These are phyloP conservation scores for Claviceps sp. DNA, from an alignment of 2,329 filamentous ascomycete species.

Conservation along the genomic window DNA sequence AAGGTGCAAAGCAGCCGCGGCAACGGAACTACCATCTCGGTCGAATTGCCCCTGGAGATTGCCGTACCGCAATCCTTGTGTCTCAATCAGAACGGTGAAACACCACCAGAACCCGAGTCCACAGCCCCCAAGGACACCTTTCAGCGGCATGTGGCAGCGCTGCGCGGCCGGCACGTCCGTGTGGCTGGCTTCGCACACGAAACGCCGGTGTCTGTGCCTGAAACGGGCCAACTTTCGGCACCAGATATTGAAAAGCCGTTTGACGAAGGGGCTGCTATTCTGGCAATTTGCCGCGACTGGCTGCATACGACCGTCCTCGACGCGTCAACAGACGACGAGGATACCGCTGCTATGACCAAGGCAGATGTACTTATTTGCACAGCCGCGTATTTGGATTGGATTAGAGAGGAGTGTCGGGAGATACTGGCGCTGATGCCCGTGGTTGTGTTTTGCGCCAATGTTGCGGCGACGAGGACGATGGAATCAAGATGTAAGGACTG, in stretches of 20 bases:
- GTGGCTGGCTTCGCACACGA: conserved; percentile 11
- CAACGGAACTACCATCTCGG: conserved; percentile 23
- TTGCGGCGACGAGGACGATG: conserved; percentile 13
- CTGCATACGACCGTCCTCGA: conserved; percentile 17
- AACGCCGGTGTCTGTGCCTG: not conserved
- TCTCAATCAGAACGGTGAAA: not conserved
- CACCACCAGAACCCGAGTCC: too few relatives aligned
- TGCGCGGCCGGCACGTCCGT: conserved; percentile 19
- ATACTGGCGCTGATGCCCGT: conserved; percentile 8
- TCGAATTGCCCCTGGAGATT: conserved; percentile 17
- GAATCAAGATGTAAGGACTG: not conserved
- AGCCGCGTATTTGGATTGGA: not conserved
- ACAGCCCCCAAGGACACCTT: conserved; percentile 8
- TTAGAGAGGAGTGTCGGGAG: not conserved
- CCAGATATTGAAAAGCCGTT: not conserved
- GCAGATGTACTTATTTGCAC: conserved; percentile 16
- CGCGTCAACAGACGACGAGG: not conserved
- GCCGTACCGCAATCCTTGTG: not conserved
- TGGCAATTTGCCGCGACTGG: conserved; percentile 20
- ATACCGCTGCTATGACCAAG: conserved; percentile 1
- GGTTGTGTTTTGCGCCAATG: conserved; percentile 21
- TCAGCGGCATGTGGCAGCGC: conserved; percentile 13
- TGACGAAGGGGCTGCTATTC: conserved; percentile 4
- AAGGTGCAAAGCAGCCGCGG: conserved; percentile 34
- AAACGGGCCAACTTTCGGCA: not conserved